phyloP scores from a whole-genome alignment of 768 basidiomycete genomes.

The Agrocybe chaxingu region DNA sequence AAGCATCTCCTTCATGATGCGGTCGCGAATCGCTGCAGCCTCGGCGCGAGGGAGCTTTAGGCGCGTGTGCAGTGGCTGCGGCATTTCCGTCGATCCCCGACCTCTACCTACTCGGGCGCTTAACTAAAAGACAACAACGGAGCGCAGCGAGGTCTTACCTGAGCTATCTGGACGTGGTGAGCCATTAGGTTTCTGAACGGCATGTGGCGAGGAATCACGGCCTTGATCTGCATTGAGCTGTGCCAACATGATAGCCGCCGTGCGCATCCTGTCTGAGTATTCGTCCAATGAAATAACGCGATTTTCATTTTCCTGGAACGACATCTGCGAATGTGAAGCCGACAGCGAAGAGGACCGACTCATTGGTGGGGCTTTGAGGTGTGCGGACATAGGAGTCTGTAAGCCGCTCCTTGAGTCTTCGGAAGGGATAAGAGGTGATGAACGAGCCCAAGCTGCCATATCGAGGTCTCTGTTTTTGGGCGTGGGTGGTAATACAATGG shows the following conservation, averaged over 20 bases:
- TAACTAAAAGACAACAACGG: not conserved
- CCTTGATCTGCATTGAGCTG: constrained; percentile 85
- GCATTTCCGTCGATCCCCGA: constrained; percentile 16
- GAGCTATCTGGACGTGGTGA: constrained; percentile 15
- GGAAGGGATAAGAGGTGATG: constrained; percentile 44
- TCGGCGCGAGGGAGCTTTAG: constrained; percentile 79
- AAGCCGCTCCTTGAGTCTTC: constrained; percentile 13
- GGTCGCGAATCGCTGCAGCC: constrained; percentile 85
- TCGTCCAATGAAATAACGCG: constrained; percentile 81
- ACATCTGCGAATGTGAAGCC: constrained; percentile 6
- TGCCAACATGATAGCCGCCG: constrained; percentile 96
- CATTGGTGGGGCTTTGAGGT: constrained; percentile 11
- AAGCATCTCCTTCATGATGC: constrained; percentile 99
- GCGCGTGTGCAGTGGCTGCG: constrained; percentile 38
- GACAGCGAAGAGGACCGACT: constrained; percentile 13
- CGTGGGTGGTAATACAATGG: constrained; percentile 74
- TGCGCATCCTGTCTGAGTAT: constrained; percentile 97
- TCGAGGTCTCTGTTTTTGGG: constrained; percentile 92
- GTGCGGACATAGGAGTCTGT: constrained; percentile 7
- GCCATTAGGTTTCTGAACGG: constrained; percentile 17
- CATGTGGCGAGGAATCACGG: constrained; percentile 37
- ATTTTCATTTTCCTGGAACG: constrained; percentile 12
- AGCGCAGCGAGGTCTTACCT: constrained; percentile 15
- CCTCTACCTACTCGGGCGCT: constrained; percentile 8
- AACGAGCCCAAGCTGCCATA: constrained; percentile 76